Conservation (phyloP, 2,329 filamentous ascomycete species). For the Pseudogymnoascus sp. region DNA sequence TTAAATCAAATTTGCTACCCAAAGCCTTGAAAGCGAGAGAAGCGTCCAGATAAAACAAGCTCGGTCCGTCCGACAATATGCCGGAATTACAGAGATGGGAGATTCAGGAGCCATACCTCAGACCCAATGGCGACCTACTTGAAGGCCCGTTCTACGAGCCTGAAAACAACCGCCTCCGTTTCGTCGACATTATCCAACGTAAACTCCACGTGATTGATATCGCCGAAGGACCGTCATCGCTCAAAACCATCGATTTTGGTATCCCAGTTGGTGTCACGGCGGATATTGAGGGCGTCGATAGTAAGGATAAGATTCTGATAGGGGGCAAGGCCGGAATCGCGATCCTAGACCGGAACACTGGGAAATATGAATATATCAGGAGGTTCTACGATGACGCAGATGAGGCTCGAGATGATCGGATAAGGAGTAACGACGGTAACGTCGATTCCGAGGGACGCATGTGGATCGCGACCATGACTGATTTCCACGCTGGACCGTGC, state of each 20-base stretch:
- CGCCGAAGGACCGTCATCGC: conserved; percentile 36
- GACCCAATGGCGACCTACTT: conserved; percentile 57
- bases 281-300: conserved; percentile 61
- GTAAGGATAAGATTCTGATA: conserved; percentile 59
- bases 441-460: conserved; percentile 73
- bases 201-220: conserved; percentile 66
- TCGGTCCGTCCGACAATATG: not conserved
- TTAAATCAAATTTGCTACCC: not conserved
- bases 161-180: conserved; percentile 57
- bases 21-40: not conserved
- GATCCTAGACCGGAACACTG: conserved; percentile 58
- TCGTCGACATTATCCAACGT: conserved; percentile 75
- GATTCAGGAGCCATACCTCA: conserved; percentile 44
- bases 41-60: not conserved
- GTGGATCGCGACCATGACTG: conserved; percentile 83
- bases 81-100: conserved; percentile 28
- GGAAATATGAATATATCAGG: conserved; percentile 44
- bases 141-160: conserved; percentile 70
- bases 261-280: conserved; percentile 59
- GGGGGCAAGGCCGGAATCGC: conserved; percentile 77
- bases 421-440: conserved; percentile 73
- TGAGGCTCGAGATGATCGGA: conserved; percentile 41
- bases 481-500: conserved; percentile 42
- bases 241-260: conserved; percentile 38
- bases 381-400: conserved; percentile 35